Percentiles rank a stretch among this genome's conserved stretches.
Conservation (phyloP, 192 early-diverging fungal species). For the Geranomyces michiganensis region DNA sequence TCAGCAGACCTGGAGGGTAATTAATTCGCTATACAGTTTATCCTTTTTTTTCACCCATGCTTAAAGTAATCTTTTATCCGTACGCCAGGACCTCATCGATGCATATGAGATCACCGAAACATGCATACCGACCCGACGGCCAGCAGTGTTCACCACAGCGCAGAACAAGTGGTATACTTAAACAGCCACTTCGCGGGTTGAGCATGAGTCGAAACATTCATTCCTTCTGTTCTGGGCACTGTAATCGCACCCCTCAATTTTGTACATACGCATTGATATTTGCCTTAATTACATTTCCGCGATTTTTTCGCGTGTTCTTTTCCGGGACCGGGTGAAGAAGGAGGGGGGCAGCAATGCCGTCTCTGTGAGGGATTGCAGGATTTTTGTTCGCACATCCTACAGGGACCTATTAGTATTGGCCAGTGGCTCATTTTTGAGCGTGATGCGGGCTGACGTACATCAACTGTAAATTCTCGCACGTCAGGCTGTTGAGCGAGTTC, state of each 20-base stretch:
- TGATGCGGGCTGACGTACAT: background rate
- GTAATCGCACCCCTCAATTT: no score
- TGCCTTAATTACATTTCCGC: no score
- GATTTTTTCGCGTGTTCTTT: no score
- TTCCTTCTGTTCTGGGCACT: no score
- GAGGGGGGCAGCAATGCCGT: background rate
- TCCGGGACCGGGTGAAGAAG: background rate
- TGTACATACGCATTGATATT: no score
- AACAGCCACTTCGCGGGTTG: background rate
- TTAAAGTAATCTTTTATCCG: background rate
- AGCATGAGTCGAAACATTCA: no score
- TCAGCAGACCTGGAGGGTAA: constrained; percentile 24
- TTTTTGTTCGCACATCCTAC: background rate
- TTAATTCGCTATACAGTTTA: background rate
- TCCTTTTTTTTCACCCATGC: background rate
- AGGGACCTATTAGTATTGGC: background rate
- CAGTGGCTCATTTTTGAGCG: background rate
- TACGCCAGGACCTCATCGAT: constrained; percentile 63
- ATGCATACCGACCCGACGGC: constrained; percentile 65
- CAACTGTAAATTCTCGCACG: background rate
- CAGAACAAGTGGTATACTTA: constrained; percentile 15
- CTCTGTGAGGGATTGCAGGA: background rate
- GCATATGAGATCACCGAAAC: constrained; percentile 62
- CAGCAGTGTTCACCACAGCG: background rate
- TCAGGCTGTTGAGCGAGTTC: background rate